phyloP scores from a whole-genome alignment of 306 rosid genomes.

The Quercus ilex region DNA sequence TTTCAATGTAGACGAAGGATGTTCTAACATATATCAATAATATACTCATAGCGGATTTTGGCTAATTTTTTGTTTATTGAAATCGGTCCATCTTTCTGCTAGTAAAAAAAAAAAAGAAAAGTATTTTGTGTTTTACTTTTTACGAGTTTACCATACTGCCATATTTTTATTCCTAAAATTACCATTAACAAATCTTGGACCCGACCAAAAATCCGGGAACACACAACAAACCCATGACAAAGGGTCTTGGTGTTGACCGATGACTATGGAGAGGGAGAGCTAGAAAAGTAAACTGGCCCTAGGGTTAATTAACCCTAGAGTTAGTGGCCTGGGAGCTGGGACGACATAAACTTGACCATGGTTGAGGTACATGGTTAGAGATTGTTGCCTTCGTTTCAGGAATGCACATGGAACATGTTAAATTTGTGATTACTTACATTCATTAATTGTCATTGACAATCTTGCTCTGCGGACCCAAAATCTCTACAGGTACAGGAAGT shows the following conservation, averaged over 20 bases:
- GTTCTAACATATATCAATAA: too few relatives aligned
- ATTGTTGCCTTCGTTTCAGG: constrained; percentile 43
- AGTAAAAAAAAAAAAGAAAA: too few relatives aligned
- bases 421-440: too few relatives aligned
- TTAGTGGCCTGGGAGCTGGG: constrained; percentile 25
- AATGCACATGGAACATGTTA: constrained; percentile 1
- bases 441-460: background rate
- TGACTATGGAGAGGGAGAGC: constrained; percentile 6
- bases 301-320: constrained; percentile 9
- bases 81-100: too few relatives aligned
- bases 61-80: too few relatives aligned
- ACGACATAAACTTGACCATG: constrained; percentile 26
- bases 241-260: constrained; percentile 10
- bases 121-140: too few relatives aligned
- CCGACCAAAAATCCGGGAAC: constrained; percentile 24
- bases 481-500: background rate
- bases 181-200: background rate
- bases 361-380: constrained; percentile 17
- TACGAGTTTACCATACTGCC: background rate
- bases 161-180: background rate
- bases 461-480: background rate
- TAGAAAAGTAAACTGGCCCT: background rate
- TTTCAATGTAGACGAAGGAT: too few relatives aligned
- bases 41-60: too few relatives aligned
- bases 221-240: constrained; percentile 4